Conservation (phyloP, 805 yeast genomes). For the Cyberlindnera mycetangii region DNA sequence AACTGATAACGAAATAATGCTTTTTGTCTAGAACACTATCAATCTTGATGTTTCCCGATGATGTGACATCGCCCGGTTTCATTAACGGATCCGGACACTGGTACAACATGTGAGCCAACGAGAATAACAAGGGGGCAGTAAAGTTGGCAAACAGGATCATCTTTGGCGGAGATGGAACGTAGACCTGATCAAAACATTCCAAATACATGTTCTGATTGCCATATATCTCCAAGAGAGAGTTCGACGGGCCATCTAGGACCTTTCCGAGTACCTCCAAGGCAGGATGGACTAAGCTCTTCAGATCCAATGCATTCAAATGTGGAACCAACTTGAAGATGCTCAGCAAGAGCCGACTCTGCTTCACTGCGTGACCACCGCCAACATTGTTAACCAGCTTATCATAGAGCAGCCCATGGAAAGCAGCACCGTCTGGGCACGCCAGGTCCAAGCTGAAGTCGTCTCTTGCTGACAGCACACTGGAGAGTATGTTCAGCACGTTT, state of each 20-base stretch:
- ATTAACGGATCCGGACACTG: constrained; percentile 11
- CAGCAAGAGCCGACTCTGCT: constrained; percentile 8
- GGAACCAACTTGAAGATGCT: constrained; percentile 23
- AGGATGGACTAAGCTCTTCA: constrained; percentile 14
- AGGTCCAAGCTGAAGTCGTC: constrained; percentile 12
- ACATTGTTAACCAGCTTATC: constrained; percentile 1
- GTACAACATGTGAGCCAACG: constrained; percentile 22
- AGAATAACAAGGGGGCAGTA: constrained; percentile 21
- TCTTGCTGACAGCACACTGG: constrained; percentile 8
- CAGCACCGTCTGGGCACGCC: constrained; percentile 7
- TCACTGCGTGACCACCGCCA: neutral
- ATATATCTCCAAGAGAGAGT: constrained; percentile 3
- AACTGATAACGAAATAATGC: constrained; percentile 22
- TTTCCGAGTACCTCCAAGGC: constrained; percentile 11
- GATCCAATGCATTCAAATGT: constrained; percentile 19
- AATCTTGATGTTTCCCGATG: constrained; percentile 11
- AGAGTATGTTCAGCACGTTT: constrained; percentile 10
- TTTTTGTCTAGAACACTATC: constrained; percentile 16
- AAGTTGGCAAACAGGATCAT: constrained; percentile 16
- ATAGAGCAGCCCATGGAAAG: constrained; percentile 7
- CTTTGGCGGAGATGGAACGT: constrained; percentile 22
- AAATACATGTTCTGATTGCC: constrained; percentile 4
- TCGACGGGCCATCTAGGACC: constrained; percentile 8
- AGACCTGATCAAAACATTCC: constrained; percentile 17
- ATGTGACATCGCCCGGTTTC: neutral